Base-by-base conservation (phyloP, 495 filamentous ascomycete species). In the Chlorociboria aeruginascens region DNA sequence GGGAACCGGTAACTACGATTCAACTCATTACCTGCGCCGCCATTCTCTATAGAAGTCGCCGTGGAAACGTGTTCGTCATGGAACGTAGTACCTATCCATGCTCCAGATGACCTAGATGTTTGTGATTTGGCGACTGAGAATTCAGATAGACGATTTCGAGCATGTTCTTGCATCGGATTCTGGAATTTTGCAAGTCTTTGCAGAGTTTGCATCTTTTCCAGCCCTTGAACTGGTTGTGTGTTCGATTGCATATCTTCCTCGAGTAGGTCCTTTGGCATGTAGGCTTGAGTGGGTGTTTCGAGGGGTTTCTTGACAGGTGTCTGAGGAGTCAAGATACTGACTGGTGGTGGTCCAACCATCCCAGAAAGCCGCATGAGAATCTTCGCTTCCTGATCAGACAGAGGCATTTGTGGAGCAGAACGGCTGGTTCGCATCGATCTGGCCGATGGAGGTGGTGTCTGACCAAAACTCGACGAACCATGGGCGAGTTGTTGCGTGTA, bases 191-290 rank as follows among this genome's bases (percentile, higher is more conserved):
- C 40, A 7, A 58, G 45, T 33, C 51, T 17, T 34, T 58, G 55
- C 14, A 58, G 30, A 30, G 55, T 58, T 33, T 58, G 55, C 55
- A 58, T 58, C 32, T 53, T 58, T 39, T 52, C 50, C 11, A 57
- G 38, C 3, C 53, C 49, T 36, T 49, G 46, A 20, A 55, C 31
- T 28, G 36, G 36, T 17, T 28, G 40, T 30, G 20, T 14, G 11
- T 9, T 25, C 25, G 31, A 31, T 7, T 8, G 13, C 14, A 20
- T 8, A 13, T 49, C 35, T n/a, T 39, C 25, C 13, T 48, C 46
- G 11, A 43, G 30, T 8, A 40, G 29, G 10, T 40, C 42, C 16
- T 45, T 31, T 11, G 34, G 25, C 30, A 12, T 32, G 29, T 25
- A 45, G 9, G 9, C 30, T 13, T 32, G 20, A 25, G 20, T 25